Conservation (phyloP, 192 early-diverging fungal genomes). For the Paraglomus brasilianum region DNA sequence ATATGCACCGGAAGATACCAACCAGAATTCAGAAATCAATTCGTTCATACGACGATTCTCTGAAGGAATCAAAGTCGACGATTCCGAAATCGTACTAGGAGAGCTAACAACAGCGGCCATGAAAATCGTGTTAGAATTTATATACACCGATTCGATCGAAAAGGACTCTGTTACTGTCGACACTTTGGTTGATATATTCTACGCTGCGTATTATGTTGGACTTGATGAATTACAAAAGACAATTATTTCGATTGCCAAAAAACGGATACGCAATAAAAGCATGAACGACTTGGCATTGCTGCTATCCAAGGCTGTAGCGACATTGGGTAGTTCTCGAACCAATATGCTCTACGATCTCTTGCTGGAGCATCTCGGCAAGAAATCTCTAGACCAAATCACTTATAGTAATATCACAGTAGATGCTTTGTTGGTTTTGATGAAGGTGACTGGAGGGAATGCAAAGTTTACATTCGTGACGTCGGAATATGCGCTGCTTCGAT, state of each 20-base stretch:
- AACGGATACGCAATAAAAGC: background rate
- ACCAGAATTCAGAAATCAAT: too few relatives aligned
- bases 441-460: too few relatives aligned
- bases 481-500: constrained; percentile 4
- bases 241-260: background rate
- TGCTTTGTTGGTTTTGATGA: too few relatives aligned
- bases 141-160: constrained; percentile 5
- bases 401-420: too few relatives aligned
- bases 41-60: too few relatives aligned
- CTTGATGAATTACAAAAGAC: background rate
- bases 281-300: background rate
- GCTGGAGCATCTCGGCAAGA: background rate
- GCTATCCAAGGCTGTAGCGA: background rate
- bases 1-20: too few relatives aligned
- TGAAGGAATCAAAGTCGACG: too few relatives aligned
- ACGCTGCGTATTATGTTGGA: background rate
- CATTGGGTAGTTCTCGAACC: background rate
- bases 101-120: background rate
- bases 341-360: constrained; percentile 5
- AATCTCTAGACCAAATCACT: background rate
- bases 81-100: background rate
- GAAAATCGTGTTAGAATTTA: constrained; percentile 16
- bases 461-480: background rate
- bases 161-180: background rate
- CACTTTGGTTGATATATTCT: background rate